Conservation (phyloP, 129 eudicot species). For the Artemisia argyi region DNA sequence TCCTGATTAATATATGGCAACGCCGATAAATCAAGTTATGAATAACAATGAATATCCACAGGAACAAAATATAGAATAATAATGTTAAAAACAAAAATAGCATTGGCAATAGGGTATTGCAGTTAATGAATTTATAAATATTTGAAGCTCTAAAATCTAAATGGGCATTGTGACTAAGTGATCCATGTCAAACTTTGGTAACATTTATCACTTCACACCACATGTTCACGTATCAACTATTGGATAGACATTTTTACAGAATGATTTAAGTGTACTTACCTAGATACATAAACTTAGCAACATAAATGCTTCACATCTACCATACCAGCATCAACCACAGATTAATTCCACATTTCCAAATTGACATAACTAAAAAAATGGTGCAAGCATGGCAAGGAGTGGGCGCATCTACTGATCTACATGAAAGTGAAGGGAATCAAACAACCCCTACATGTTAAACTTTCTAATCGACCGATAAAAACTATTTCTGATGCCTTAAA, state of each 20-base stretch:
- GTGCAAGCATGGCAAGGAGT: no score
- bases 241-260: neutral
- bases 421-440: no score
- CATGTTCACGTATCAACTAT: neutral
- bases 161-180: neutral
- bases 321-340: neutral
- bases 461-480: no score
- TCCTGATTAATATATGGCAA: neutral
- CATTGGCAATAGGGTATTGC: no score
- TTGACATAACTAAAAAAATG: neutral
- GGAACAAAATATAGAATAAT: neutral
- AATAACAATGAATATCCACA: neutral
- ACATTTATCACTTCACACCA: neutral
- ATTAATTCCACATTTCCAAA: neutral
- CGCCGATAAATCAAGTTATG: neutral
- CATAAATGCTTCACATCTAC: conserved; percentile 8
- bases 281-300: conserved; percentile 1
- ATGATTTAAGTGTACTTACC: neutral
- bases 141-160: neutral
- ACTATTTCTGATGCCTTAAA: no score
- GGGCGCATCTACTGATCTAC: no score
- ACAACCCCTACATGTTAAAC: no score
- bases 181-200: neutral
- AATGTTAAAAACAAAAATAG: neutral
- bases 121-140: no score